Conservation (phyloP, 768 basidiomycete genomes). For the Boletus vermiculosoides region DNA sequence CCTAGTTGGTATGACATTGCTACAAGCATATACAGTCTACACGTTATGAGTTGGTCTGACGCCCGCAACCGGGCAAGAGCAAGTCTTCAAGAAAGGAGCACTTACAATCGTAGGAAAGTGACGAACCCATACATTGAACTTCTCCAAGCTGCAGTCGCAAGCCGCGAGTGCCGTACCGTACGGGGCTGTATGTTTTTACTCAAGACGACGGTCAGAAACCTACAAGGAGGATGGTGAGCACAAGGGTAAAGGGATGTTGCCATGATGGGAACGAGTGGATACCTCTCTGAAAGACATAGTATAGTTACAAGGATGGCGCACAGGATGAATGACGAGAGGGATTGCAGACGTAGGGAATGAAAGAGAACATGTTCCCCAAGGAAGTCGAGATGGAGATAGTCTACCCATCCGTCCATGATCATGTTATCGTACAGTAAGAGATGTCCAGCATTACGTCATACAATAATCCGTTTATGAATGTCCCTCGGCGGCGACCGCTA, state of each 20-base stretch:
- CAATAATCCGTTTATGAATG: not conserved
- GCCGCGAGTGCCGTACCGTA: conserved; percentile 39
- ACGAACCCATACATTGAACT: conserved; percentile 53
- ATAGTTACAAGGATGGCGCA: conserved; percentile 43
- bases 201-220: conserved; percentile 49
- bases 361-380: conserved; percentile 49
- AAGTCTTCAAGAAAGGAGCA: not conserved
- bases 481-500: not conserved
- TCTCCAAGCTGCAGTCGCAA: conserved; percentile 51
- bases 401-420: conserved; percentile 46
- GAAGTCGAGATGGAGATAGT: conserved; percentile 43
- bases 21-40: conserved; percentile 69
- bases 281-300: conserved; percentile 64
- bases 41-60: not conserved
- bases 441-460: conserved; percentile 14
- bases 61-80: not conserved
- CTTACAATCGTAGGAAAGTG: conserved; percentile 64
- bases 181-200: conserved; percentile 51
- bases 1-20: conserved; percentile 71
- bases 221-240: conserved; percentile 23
- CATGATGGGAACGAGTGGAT: conserved; percentile 9
- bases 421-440: not conserved
- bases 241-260: not conserved
- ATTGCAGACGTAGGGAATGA: conserved; percentile 42
- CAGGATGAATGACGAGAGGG: conserved; percentile 47